These are phyloP conservation scores for Calophaca sinica DNA, from an alignment of 306 rosid genomes.

Conservation along the genomic window DNA sequence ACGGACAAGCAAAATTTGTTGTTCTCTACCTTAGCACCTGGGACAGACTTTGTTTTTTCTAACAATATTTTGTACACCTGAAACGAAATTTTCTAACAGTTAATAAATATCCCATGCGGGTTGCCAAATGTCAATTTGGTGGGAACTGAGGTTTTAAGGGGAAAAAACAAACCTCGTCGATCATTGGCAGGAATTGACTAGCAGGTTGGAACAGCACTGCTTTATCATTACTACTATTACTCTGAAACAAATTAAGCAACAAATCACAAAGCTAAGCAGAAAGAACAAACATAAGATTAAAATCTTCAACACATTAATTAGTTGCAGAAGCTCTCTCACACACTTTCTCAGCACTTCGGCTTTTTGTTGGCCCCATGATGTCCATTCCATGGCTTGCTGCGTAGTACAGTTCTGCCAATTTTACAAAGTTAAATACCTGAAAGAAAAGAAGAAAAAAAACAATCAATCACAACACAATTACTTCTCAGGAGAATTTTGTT, in stretches of 20 bases:
- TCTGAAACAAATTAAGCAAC: conserved; percentile 55
- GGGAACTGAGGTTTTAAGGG: not conserved
- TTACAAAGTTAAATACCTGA: conserved; percentile 82
- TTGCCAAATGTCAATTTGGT: conserved; percentile 12
- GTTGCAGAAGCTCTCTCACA: conserved; percentile 48
- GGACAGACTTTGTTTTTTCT: conserved; percentile 75
- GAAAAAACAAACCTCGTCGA: conserved; percentile 67
- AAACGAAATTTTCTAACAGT: not conserved
- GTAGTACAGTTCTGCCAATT: conserved; percentile 77
- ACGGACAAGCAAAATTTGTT: conserved; percentile 92
- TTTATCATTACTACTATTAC: conserved; percentile 54
- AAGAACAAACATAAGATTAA: not conserved
- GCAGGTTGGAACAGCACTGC: conserved; percentile 81
- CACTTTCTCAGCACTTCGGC: conserved; percentile 59
- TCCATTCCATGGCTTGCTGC: conserved; percentile 99
- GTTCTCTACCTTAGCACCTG: conserved; percentile 88
- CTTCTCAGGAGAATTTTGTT: not conserved
- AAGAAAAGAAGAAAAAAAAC: conserved; percentile 1
- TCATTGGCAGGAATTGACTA: conserved; percentile 81
- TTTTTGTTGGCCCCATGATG: conserved; percentile 84
- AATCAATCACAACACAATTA: too few relatives aligned
- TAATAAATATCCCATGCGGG: not conserved
- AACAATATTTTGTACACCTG: conserved; percentile 74
- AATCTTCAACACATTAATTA: not conserved
- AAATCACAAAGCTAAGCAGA: conserved; percentile 28